Evolutionary conservation across 208 protist species (phyloP).

Genomic region (Wallacemonas collosoma): DNA sequence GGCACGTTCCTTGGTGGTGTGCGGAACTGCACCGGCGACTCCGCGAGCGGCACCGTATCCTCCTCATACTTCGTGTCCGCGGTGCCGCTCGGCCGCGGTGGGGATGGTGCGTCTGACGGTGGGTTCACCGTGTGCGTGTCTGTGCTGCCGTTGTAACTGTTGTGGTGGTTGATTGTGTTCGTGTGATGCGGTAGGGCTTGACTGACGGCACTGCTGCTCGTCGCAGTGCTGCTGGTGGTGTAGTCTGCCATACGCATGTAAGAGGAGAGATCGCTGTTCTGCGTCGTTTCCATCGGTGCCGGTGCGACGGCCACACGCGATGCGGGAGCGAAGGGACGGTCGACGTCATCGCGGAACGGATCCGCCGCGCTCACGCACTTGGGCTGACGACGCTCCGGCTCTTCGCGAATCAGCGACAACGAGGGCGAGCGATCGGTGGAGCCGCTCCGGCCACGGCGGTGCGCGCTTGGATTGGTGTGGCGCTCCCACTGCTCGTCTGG

Average conservation of each 20-base stretch:
- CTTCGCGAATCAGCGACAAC: background rate
- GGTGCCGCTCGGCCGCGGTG: background rate
- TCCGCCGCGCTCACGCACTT: too few relatives aligned
- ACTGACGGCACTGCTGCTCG: slow-evolving; percentile 5
- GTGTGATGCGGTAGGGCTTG: background rate
- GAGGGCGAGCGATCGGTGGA: slow-evolving; percentile 17
- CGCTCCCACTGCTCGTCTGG: slow-evolving; percentile 9
- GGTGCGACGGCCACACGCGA: too few relatives aligned
- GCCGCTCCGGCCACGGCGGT: slow-evolving; percentile 13
- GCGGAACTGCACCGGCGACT: slow-evolving; percentile 22
- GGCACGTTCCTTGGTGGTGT: slow-evolving; percentile 22
- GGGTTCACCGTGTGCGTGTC: background rate
- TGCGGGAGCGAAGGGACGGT: too few relatives aligned
- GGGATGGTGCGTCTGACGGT: slow-evolving; percentile 2
- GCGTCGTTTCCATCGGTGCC: background rate
- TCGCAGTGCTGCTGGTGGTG: slow-evolving; percentile 10
- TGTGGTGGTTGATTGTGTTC: background rate
- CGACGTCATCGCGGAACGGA: too few relatives aligned
- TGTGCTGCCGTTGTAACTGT: background rate
- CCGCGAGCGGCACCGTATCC: slow-evolving; percentile 20
- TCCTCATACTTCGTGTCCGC: background rate
- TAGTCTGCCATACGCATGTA: slow-evolving; percentile 20
- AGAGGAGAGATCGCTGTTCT: background rate
- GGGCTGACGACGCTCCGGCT: background rate
- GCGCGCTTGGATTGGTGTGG: slow-evolving; percentile 1